Percentiles rank a stretch among this genome's conserved stretches.
Evolutionary conservation across 306 rosid species (phyloP).

Genomic region (Vicia villosa): DNA sequence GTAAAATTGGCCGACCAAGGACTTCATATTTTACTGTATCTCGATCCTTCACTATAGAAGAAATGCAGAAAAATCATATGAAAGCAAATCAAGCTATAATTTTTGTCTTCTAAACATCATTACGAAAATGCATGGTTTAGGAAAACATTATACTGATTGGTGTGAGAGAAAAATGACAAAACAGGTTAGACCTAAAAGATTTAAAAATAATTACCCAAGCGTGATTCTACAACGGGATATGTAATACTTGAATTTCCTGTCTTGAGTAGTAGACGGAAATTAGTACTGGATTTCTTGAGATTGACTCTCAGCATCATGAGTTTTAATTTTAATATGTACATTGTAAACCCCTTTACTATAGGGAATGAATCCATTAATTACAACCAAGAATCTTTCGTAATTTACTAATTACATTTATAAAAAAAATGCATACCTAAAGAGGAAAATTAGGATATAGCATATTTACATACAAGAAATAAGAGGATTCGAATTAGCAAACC

Average conservation of each 20-base stretch:
- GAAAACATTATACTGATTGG: neutral
- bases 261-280: neutral
- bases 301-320: slow-evolving; percentile 1
- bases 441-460: neutral
- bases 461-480: neutral
- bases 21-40: slow-evolving; percentile 60
- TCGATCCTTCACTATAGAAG: slow-evolving; percentile 61
- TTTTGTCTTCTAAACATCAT: slow-evolving; percentile 1
- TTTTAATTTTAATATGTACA: neutral
- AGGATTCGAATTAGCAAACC: neutral
- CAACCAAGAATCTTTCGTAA: neutral
- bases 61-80: slow-evolving; percentile 36
- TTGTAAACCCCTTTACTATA: neutral
- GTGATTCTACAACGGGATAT: slow-evolving; percentile 13
- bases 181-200: neutral
- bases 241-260: neutral
- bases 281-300: neutral
- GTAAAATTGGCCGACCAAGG: slow-evolving; percentile 83
- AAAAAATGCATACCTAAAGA: neutral
- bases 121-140: slow-evolving; percentile 10
- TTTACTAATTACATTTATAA: neutral
- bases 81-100: slow-evolving; percentile 25
- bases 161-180: neutral
- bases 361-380: neutral
- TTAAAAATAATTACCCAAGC: slow-evolving; percentile 12